Percentiles rank a stretch among this genome's conserved stretches.
These are phyloP conservation scores for Penicillium psychrosexuale DNA, from an alignment of 2,329 filamentous ascomycete species.

Conservation along the genomic window DNA sequence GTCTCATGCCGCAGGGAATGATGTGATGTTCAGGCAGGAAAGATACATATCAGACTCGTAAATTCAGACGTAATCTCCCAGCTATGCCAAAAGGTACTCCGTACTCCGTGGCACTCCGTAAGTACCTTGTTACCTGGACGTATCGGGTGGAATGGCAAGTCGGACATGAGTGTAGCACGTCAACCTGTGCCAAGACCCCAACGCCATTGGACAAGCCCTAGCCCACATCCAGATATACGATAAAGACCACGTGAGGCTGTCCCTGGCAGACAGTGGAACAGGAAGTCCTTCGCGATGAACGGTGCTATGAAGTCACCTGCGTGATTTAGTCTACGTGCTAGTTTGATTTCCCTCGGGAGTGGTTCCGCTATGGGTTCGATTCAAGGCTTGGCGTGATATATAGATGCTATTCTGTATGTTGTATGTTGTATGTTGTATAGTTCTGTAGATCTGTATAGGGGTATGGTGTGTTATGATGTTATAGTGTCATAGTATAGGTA, in stretches of 20 bases:
- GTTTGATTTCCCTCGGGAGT: not conserved
- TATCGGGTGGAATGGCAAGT: constrained; percentile 2
- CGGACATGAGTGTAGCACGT: constrained; percentile 1
- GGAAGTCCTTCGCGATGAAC: not conserved
- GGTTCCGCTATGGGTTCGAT: not conserved
- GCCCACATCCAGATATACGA: not conserved
- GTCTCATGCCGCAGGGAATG: constrained; percentile 3
- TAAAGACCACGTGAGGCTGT: constrained; percentile 8
- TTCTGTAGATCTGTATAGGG: not conserved
- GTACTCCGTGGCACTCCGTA: not conserved
- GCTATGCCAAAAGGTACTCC: not conserved
- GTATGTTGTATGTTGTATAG: not conserved
- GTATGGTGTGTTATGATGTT: not conserved
- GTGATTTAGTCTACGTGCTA: not conserved
- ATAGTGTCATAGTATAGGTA: too few species aligned
- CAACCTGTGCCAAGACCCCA: not conserved
- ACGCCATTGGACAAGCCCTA: not conserved
- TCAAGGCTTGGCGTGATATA: constrained; percentile 4
- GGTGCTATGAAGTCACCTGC: constrained; percentile 4
- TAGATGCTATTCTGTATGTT: not conserved
- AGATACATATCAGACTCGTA: not conserved
- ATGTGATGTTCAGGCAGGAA: constrained; percentile 5
- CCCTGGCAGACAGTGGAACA: constrained; percentile 1
- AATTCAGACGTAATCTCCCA: not conserved
- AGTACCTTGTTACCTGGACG: not conserved